phyloP scores from a whole-genome alignment of 306 rosid genomes.

The Rubus parviflorus region DNA sequence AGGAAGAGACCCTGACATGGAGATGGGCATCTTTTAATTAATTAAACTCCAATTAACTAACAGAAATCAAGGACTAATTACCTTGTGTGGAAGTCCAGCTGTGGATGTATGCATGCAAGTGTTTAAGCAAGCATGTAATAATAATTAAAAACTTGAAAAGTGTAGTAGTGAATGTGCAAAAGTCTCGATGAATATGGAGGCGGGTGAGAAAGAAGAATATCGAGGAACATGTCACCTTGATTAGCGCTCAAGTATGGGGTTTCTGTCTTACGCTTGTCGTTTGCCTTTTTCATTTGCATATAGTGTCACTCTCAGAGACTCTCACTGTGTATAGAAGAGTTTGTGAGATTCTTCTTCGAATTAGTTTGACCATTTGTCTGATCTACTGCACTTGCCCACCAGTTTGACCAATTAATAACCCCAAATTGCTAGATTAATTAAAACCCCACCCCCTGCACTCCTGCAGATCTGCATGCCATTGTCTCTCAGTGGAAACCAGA shows the following conservation, averaged over 20 bases:
- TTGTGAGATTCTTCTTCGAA: constrained; percentile 4
- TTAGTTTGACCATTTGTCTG: constrained; percentile 50
- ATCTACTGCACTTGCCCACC: constrained; percentile 4
- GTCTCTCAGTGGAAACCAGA: constrained; percentile 18
- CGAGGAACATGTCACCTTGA: constrained; percentile 62
- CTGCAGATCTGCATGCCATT: constrained; percentile 8
- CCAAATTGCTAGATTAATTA: not conserved
- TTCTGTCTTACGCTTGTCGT: constrained; percentile 43
- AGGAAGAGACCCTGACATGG: not conserved
- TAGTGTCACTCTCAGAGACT: not conserved
- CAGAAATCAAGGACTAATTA: not conserved
- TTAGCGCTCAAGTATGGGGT: constrained; percentile 52
- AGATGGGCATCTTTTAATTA: not conserved
- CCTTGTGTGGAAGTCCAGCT: constrained; percentile 5
- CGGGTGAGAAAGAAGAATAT: constrained; percentile 12
- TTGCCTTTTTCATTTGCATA: constrained; percentile 17
- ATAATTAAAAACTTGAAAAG: not conserved
- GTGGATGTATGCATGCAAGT: not conserved
- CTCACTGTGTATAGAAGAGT: not conserved
- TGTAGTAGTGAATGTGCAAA: not conserved
- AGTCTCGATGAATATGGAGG: constrained; percentile 4
- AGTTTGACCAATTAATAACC: constrained; percentile 21
- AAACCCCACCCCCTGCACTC: not conserved
- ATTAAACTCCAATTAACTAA: not conserved
- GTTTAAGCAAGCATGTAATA: not conserved